Evolutionary conservation across 305 asterid genomes (phyloP).

Genomic region (Ajuga reptans): DNA sequence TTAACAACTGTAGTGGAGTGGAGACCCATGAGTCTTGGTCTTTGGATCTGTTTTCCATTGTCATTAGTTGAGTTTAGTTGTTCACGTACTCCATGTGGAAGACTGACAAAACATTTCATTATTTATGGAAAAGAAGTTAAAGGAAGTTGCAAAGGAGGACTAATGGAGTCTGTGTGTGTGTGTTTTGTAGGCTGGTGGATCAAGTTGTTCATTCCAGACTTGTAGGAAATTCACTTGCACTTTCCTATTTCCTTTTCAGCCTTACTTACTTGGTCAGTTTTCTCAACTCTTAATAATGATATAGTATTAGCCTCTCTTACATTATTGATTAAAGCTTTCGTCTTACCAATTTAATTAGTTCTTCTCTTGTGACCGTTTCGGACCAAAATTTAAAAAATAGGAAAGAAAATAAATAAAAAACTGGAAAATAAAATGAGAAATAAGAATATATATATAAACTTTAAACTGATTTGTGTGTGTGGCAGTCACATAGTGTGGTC

Average conservation of each 20-base stretch:
- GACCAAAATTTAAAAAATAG: too few species aligned
- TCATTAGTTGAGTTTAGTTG: neutral
- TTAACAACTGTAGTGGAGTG: neutral
- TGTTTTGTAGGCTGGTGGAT: neutral
- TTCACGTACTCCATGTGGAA: neutral
- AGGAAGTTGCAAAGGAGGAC: conserved; percentile 22
- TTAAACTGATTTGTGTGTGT: too few species aligned
- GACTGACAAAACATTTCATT: neutral
- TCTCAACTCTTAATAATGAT: neutral
- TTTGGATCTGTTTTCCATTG: conserved; percentile 7
- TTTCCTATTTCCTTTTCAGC: neutral
- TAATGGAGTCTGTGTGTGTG: neutral
- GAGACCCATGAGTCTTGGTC: neutral
- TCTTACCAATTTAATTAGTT: too few species aligned
- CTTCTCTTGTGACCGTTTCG: too few species aligned
- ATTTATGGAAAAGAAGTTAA: conserved; percentile 8
- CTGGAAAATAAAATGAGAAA: too few species aligned
- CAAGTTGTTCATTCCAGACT: neutral
- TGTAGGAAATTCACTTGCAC: conserved; percentile 21
- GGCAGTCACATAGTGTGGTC: too few species aligned
- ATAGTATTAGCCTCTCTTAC: neutral
- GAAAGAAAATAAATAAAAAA: too few species aligned
- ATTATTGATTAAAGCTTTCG: too few species aligned
- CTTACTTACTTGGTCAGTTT: neutral
- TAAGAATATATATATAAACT: too few species aligned